phyloP scores from a whole-genome alignment of 2,329 filamentous ascomycete genomes.

The Aspergillus intermedius region DNA sequence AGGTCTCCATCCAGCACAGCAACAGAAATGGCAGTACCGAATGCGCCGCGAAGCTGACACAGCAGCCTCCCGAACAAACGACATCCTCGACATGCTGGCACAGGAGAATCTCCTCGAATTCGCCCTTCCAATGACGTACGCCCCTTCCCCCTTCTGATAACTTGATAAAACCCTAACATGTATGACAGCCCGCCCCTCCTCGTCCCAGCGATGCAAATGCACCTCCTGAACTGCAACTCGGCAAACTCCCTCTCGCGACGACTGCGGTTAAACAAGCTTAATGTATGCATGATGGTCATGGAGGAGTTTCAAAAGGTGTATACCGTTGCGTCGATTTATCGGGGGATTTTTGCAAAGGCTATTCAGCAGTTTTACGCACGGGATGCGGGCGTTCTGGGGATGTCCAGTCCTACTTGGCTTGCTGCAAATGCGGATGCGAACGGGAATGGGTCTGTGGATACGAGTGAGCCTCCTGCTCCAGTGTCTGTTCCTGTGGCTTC shows the following conservation, averaged over 20 bases:
- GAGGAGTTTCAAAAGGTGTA: slow-evolving; percentile 17
- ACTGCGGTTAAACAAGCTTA: slow-evolving; percentile 14
- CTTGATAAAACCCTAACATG: not conserved
- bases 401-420: not conserved
- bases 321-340: slow-evolving; percentile 6
- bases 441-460: not conserved
- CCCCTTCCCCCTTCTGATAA: not conserved
- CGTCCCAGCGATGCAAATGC: slow-evolving; percentile 20
- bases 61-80: slow-evolving; percentile 22
- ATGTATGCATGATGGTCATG: slow-evolving; percentile 18
- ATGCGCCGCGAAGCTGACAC: slow-evolving; percentile 17
- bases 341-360: slow-evolving; percentile 6
- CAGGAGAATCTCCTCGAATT: slow-evolving; percentile 17
- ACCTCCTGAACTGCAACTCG: slow-evolving; percentile 21
- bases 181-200: slow-evolving; percentile 8
- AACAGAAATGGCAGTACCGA: slow-evolving; percentile 15
- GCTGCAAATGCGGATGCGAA: not conserved
- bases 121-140: slow-evolving; percentile 19
- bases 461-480: not conserved
- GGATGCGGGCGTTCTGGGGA: not conserved
- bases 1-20: slow-evolving; percentile 8
- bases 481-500: not conserved
- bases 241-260: slow-evolving; percentile 10
- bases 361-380: slow-evolving; percentile 6
- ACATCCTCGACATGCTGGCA: slow-evolving; percentile 20